These are phyloP conservation scores for Micromonas commoda DNA, from an alignment of 139 green algal species.

Conservation along the genomic window DNA sequence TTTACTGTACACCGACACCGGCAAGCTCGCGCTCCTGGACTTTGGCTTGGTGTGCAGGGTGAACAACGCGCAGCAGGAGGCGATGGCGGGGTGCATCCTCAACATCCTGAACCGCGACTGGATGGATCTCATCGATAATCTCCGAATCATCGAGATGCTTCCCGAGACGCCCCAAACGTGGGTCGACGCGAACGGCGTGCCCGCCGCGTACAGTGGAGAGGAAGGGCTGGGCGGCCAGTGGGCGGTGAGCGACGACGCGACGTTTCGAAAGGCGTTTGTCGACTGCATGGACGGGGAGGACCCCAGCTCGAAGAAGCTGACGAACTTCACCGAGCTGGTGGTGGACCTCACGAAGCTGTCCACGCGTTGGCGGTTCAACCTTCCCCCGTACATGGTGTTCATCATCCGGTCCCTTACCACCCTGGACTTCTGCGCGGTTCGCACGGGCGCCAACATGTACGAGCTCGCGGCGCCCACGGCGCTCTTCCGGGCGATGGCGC, in stretches of 20 bases:
- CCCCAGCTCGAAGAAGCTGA: not conserved
- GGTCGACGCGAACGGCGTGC: conserved; percentile 23
- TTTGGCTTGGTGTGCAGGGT: conserved; percentile 35
- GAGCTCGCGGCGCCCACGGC: conserved; percentile 30
- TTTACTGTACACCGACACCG: conserved; percentile 31
- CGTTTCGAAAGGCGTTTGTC: conserved; percentile 23
- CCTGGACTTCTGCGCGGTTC: conserved; percentile 30
- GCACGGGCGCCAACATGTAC: conserved; percentile 38
- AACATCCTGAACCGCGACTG: conserved; percentile 35
- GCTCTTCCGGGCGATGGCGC: conserved; percentile 32
- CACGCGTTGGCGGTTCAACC: conserved; percentile 27
- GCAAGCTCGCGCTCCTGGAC: conserved; percentile 33
- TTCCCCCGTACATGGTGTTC: conserved; percentile 37
- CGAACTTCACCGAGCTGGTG: conserved; percentile 34
- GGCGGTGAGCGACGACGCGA: conserved; percentile 23
- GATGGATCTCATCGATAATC: conserved; percentile 31
- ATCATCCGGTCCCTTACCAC: conserved; percentile 35
- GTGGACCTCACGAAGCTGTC: conserved; percentile 28
- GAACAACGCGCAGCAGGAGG: conserved; percentile 31
- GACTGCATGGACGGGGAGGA: conserved; percentile 27
- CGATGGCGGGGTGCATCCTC: conserved; percentile 33
- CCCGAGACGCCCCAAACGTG: conserved; percentile 25
- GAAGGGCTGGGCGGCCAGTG: conserved; percentile 13
- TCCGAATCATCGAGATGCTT: conserved; percentile 34
- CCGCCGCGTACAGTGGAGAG: not conserved